Evolutionary conservation across 2,329 filamentous ascomycete genomes (phyloP), one percentile per base, ranked within the genome.

Genomic region (Pleurostoma richardsiae): DNA sequence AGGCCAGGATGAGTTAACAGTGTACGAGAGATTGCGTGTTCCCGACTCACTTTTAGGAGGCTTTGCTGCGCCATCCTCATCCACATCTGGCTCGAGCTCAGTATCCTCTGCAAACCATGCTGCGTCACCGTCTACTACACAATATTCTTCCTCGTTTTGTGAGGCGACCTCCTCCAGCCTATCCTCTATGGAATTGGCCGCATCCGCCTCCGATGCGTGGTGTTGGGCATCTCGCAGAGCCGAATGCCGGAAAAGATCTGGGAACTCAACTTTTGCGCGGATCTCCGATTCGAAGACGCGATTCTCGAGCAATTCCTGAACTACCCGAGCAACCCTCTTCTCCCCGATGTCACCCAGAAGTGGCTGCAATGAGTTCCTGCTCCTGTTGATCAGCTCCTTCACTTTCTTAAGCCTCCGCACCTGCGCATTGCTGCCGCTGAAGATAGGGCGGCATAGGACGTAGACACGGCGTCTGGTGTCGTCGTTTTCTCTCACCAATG

Each of bases 231-330:
- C 56, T 38, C 55, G 55, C 5, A 50, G 47, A 5, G 55, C 54
- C 6, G 56, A 58, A 5, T 55, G 52, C 19, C 48, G 51, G 36
- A 64, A 67, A 7, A 65, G 56, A 27, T 61, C 59, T 5, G 64
- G 63, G 49, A 67, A 68, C 43, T 58, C 56, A 41, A 58, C 52
- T 47, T 61, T 64, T 38, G 63, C 64, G 29, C 57, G 55, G 6
- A 56, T 40, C 29, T 66, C 59, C 1, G 60, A 65, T 45, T 62
- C 52, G 47, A 68, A 67, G 8, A 65, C 46, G 3, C 52, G 41
- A 6, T 39, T 41, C 39, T 59, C 53, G 10, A 64, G 41, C n/a
- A 65, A 47, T 19, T 40, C 41, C 33, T 52, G 56, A 26, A 55
- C 41, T 10, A 59, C 57, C 6, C 53, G 50, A 36, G n/a, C 33